Base-by-base conservation (phyloP, 345 rosid species). In the Moringa oleifera region DNA sequence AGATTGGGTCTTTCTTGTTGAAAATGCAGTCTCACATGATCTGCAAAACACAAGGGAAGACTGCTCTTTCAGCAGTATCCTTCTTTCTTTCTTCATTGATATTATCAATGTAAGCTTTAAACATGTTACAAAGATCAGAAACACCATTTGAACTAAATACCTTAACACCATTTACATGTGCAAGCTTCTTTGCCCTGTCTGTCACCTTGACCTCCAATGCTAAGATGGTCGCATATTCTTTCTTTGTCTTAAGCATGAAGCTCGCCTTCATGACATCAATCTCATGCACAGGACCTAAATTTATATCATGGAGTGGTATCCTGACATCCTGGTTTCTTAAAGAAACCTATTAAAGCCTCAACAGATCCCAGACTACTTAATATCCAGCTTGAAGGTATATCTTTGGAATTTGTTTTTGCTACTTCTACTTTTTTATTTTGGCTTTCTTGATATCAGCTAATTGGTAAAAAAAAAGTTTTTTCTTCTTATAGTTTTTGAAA, bases 191-290 rank as follows among this genome's bases (percentile, higher is more conserved):
- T 64, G 96, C 94, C 71, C 90, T 97, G 2, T 89, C 84, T 37
- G 97, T 87, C 65, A 88, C 90, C 80, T 82, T 86, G 71, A 93
- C 97, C 61, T 93, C 97, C 73, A 93, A 93, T 50, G 97, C 98
- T 85, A 93, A 79, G 49, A 93, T 84, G 24, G 97, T 85, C n/a
- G 96, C 97, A 71, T 46, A 90, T 78, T 88, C 97, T 28, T 28
- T n/a, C n/a, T n/a, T n/a, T n/a, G n/a, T n/a, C n/a, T n/a, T n/a
- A n/a, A n/a, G n/a, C n/a, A 93, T 93, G 12, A 79, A 91, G 65
- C 95, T 81, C 18, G 98, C 97, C 73, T 80, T 93, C 97, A 88
- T 86, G 63, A 90, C 86, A 57, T 93, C 96, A 71, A 85, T 93
- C 65, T 88, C 90, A 67, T 90, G 96, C 20, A 90, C 89, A 57